These are phyloP conservation scores for Tolypocladium amazonense DNA, from an alignment of 2,329 filamentous ascomycete genomes.

Conservation along the genomic window DNA sequence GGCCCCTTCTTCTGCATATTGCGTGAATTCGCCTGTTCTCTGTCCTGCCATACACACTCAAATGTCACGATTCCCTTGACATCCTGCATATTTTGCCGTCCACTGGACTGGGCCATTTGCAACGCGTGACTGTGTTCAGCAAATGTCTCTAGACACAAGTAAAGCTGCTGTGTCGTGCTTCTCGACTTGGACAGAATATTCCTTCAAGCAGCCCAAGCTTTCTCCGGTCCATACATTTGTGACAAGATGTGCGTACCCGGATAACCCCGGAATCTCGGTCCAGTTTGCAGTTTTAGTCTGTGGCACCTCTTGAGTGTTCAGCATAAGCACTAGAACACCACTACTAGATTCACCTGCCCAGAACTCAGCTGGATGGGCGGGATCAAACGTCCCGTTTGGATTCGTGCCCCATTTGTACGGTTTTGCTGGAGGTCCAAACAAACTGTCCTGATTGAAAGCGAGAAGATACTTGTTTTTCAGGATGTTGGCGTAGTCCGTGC, in stretches of 20 bases:
- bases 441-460: constrained; percentile 34
- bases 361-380: constrained; percentile 36
- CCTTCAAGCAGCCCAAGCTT: constrained; percentile 22
- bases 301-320: constrained; percentile 32
- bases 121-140: too few species aligned
- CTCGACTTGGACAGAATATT: constrained; percentile 15
- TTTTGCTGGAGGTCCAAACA: constrained; percentile 27
- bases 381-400: constrained; percentile 37
- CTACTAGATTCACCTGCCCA: constrained; percentile 31
- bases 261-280: constrained; percentile 30
- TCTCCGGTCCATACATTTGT: constrained; percentile 35
- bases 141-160: constrained; percentile 6
- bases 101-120: too few species aligned
- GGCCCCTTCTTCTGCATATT: too few species aligned
- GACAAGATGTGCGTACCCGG: constrained; percentile 22
- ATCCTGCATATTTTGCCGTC: too few species aligned
- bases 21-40: too few species aligned
- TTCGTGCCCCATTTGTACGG: constrained; percentile 40
- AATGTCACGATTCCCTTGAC: too few species aligned
- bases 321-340: constrained; percentile 33
- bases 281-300: constrained; percentile 26
- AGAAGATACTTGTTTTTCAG: constrained; percentile 29
- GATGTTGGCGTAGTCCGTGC: constrained; percentile 23
- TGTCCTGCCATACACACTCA: too few species aligned
- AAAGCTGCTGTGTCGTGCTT: constrained; percentile 24